phyloP scores from a whole-genome alignment of 1,139 yeast genomes.

The Yamadazyma membranifaciens region DNA sequence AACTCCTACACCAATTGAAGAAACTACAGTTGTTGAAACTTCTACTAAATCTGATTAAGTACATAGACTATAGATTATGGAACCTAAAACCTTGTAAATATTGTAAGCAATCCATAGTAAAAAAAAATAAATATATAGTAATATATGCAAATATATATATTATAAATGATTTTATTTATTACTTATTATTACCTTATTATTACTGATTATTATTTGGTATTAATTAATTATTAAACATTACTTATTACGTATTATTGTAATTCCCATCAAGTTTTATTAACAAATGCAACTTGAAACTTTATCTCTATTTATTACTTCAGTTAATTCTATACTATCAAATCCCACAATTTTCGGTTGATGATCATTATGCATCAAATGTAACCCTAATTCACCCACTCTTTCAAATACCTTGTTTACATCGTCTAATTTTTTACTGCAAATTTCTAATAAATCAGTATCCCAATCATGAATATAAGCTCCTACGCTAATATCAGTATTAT shows the following conservation, averaged over 20 bases:
- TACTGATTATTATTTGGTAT: background rate
- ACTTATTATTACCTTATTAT: background rate
- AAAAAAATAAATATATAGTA: conserved; percentile 4
- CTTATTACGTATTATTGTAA: too few species aligned
- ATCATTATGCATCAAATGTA: conserved; percentile 18
- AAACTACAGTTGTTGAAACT: too few species aligned
- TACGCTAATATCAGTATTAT: conserved; percentile 24
- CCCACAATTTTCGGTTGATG: conserved; percentile 25
- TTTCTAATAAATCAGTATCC: conserved; percentile 43
- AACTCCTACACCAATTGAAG: too few species aligned
- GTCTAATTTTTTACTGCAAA: conserved; percentile 39
- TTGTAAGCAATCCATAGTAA: background rate
- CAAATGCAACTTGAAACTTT: conserved; percentile 9
- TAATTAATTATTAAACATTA: background rate
- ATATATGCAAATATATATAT: conserved; percentile 7
- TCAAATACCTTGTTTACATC: conserved; percentile 40
- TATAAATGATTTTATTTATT: too few species aligned
- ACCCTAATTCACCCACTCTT: conserved; percentile 45
- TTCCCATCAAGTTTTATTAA: background rate
- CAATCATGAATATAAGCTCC: conserved; percentile 39
- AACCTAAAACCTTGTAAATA: too few species aligned
- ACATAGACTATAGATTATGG: too few species aligned
- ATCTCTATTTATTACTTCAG: conserved; percentile 10
- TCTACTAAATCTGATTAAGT: too few species aligned
- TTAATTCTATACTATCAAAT: conserved; percentile 41